Percentiles rank a stretch among this genome's conserved stretches.
phyloP scores from a whole-genome alignment of 2,329 filamentous ascomycete species.

The Cercospora janseana region DNA sequence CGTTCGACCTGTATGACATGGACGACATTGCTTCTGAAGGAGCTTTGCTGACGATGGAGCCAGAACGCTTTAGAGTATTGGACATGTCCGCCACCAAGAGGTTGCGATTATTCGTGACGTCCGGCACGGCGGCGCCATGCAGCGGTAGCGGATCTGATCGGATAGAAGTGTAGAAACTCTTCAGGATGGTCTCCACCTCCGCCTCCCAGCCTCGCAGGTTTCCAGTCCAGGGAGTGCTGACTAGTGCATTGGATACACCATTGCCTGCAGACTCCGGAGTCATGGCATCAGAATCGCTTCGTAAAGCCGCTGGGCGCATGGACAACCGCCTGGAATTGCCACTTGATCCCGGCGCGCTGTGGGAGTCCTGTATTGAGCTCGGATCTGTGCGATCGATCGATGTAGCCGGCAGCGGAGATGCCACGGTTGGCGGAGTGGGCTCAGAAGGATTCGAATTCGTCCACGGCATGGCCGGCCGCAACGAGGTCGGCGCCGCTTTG shows the following conservation, averaged over 20 bases:
- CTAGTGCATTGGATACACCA: constrained; percentile 70
- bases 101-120: constrained; percentile 36
- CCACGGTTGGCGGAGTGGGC: constrained; percentile 13
- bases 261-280: constrained; percentile 39
- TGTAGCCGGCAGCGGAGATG: background rate
- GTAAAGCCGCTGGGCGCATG: constrained; percentile 40
- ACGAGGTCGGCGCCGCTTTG: constrained; percentile 21
- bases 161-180: constrained; percentile 88
- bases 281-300: constrained; percentile 36
- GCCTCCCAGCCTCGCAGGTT: constrained; percentile 77
- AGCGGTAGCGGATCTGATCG: constrained; percentile 82
- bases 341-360: constrained; percentile 22
- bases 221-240: constrained; percentile 74
- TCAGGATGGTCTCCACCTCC: constrained; percentile 86
- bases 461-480: constrained; percentile 36
- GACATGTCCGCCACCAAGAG: constrained; percentile 62
- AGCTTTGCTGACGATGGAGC: constrained; percentile 88
- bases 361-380: constrained; percentile 4
- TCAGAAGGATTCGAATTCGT: constrained; percentile 29
- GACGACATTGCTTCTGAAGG: constrained; percentile 74
- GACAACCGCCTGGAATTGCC: constrained; percentile 43
- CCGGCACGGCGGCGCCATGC: constrained; percentile 64
- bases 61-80: constrained; percentile 67
- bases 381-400: constrained; percentile 8
- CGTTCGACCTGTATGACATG: constrained; percentile 63